Base-by-base conservation (phyloP, 2,329 filamentous ascomycete genomes). In the Aspergillus sp. region DNA sequence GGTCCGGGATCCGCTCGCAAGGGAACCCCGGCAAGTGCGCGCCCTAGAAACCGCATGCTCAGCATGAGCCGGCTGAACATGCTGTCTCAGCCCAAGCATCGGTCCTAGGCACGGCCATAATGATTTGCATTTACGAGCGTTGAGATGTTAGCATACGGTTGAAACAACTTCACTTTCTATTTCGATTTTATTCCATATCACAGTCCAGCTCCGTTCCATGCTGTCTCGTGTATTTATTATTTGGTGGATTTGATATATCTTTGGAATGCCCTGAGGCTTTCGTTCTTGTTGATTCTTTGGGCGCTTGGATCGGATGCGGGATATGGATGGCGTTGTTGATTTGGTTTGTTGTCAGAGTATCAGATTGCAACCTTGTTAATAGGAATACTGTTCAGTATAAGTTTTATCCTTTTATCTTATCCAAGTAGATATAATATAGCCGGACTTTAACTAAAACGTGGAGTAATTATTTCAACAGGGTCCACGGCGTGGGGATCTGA, bases 51-150 rank as follows among this genome's bases (percentile, higher is more conserved):
- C 24, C 69, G 66, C 19, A 67, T 72, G 17, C 67, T 80, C 52
- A 81, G 74, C 55, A 65, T 80, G 63, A 79, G 76, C 58, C 75
- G 79, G 27, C 65, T 81, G 65, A 79, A 80, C 58, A 74, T 80
- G 73, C 71, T 81, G 35, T 70, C 77, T 15, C 75, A 75, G 57
- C 79, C 79, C 2, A 81, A 80, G 68, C 64, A 70, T 40, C 74
- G 74, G 27, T 56, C 65, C 57, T 75, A 63, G 64, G 31, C 45
- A 31, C 27, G 35, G 27, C 33, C 33, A 48, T 46, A 48, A 15
- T 37, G 24, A 23, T 35, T 49, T 60, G 49, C 58, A 60, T 62
- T 62, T 55, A 44, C 55, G 41, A 60, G 55, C 55, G 46, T 60
- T 57, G 19, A 41, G 12, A 40, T 44, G 40, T 51, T 35, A 49